A percentile compares a stretch with the other conserved stretches of the same genome.
phyloP scores from a whole-genome alignment of 116 monocot species.

The Posidonia oceanica region DNA sequence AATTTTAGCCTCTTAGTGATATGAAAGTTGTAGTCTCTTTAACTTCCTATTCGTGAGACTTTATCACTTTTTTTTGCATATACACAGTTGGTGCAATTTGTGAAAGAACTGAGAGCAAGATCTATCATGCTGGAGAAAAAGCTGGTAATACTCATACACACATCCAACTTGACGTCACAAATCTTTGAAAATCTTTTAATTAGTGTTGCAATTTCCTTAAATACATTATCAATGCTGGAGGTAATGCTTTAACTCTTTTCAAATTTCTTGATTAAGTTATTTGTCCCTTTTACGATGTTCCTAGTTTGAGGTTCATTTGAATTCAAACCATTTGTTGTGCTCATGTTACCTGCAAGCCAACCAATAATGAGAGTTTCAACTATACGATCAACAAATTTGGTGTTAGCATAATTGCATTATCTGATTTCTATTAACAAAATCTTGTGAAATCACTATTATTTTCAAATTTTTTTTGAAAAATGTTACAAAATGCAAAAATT shows the following conservation, averaged over 20 bases:
- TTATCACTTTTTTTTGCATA: neutral
- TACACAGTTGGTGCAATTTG: neutral
- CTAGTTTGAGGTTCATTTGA: too few relatives aligned
- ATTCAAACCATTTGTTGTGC: too few relatives aligned
- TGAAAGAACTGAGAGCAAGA: constrained; percentile 6
- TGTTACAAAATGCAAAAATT: too few relatives aligned
- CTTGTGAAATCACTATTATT: too few relatives aligned
- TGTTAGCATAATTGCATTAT: too few relatives aligned
- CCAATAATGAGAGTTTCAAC: too few relatives aligned
- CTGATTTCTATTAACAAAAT: too few relatives aligned
- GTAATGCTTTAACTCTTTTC: neutral
- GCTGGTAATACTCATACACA: neutral
- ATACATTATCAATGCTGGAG: neutral
- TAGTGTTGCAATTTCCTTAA: neutral
- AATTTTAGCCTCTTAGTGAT: neutral
- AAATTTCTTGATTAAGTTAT: neutral
- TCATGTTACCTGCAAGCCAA: too few relatives aligned
- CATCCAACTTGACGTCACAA: neutral
- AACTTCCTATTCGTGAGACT: neutral
- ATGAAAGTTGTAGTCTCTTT: neutral
- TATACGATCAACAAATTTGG: too few relatives aligned
- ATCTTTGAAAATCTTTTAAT: neutral
- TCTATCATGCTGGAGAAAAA: constrained; percentile 6
- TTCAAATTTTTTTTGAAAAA: too few relatives aligned
- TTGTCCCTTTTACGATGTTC: neutral